A percentile compares a stretch with the other conserved stretches of the same genome.
These are phyloP conservation scores for Torrubiellomyces zombiae DNA, from an alignment of 2,329 filamentous ascomycete species.

Conservation along the genomic window DNA sequence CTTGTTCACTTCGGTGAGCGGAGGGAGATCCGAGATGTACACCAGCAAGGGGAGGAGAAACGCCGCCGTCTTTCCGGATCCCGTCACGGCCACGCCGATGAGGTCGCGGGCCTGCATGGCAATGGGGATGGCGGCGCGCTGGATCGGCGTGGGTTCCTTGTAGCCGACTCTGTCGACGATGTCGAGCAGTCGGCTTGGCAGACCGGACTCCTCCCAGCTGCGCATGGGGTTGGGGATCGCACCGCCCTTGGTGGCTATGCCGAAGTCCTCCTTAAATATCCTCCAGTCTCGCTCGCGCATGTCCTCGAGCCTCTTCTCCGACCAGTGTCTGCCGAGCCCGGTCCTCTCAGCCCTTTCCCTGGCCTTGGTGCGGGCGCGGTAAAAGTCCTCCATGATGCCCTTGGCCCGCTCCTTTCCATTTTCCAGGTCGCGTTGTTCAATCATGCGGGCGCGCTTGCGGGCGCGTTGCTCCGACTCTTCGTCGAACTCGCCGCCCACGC, in stretches of 20 bases:
- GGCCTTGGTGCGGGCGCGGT: constrained; percentile 43
- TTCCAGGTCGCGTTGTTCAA: constrained; percentile 60
- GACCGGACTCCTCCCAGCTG: constrained; percentile 69
- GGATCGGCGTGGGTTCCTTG: constrained; percentile 78
- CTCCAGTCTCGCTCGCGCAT: constrained; percentile 98
- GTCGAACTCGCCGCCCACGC: constrained; percentile 33
- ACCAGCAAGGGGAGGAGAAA: constrained; percentile 85
- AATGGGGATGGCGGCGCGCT: constrained; percentile 88
- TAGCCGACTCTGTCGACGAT: constrained; percentile 80
- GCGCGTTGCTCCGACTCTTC: constrained; percentile 37
- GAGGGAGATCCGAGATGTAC: constrained; percentile 83
- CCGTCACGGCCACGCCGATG: constrained; percentile 95
- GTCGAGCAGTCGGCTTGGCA: constrained; percentile 62
- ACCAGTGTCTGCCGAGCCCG: constrained; percentile 84
- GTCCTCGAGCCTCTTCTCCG: constrained; percentile 75
- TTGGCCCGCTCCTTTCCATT: constrained; percentile 60
- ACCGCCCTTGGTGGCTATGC: constrained; percentile 86
- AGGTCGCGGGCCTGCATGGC: constrained; percentile 82
- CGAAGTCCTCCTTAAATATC: constrained; percentile 99
- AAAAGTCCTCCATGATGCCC: constrained; percentile 67
- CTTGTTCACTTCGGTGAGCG: constrained; percentile 69
- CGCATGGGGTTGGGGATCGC: constrained; percentile 92
- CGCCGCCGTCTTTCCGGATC: constrained; percentile 94
- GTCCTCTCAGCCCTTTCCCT: constrained; percentile 58
- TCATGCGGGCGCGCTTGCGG: constrained; percentile 44